A percentile compares a stretch with the other conserved stretches of the same genome.
Evolutionary conservation across 1,284 basidiomycete genomes (phyloP).

Genomic region (Cerrena zonata): DNA sequence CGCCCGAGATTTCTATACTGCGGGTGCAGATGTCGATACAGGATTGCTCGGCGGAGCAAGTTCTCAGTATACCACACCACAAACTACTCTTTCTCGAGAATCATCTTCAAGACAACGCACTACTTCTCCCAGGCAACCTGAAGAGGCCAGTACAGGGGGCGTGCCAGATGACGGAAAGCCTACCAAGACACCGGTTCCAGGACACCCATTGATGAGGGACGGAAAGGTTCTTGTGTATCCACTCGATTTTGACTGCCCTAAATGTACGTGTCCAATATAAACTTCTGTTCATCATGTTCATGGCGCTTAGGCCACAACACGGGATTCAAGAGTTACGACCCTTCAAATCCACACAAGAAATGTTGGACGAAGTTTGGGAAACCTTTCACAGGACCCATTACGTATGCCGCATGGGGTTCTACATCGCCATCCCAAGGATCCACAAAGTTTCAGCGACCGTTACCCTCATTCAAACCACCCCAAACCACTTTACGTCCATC

Average conservation of each 20-base stretch:
- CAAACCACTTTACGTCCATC: conserved; percentile 14
- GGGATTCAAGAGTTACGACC: conserved; percentile 66
- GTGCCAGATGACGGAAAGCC: conserved; percentile 48
- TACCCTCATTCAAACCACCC: conserved; percentile 29
- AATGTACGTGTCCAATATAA: conserved; percentile 28
- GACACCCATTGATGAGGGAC: conserved; percentile 55
- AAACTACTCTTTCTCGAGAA: conserved; percentile 13
- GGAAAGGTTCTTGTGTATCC: conserved; percentile 67
- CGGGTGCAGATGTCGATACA: conserved; percentile 27
- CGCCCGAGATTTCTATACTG: conserved; percentile 50
- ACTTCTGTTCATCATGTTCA: not conserved
- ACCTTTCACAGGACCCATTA: conserved; percentile 52
- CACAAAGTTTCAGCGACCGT: conserved; percentile 35
- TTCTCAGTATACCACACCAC: conserved; percentile 12
- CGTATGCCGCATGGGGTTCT: conserved; percentile 44
- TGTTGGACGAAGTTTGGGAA: conserved; percentile 67
- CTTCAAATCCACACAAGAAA: conserved; percentile 56
- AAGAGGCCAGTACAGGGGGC: conserved; percentile 4
- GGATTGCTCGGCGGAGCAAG: conserved; percentile 17
- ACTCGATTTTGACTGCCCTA: conserved; percentile 49
- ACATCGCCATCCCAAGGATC: conserved; percentile 16
- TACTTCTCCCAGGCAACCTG: conserved; percentile 11
- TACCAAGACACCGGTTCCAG: conserved; percentile 55
- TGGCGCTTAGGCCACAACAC: conserved; percentile 53
- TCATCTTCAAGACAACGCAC: conserved; percentile 23